Evolutionary conservation across 1,284 basidiomycete genomes (phyloP).

Genomic region (Naganishia sp.): DNA sequence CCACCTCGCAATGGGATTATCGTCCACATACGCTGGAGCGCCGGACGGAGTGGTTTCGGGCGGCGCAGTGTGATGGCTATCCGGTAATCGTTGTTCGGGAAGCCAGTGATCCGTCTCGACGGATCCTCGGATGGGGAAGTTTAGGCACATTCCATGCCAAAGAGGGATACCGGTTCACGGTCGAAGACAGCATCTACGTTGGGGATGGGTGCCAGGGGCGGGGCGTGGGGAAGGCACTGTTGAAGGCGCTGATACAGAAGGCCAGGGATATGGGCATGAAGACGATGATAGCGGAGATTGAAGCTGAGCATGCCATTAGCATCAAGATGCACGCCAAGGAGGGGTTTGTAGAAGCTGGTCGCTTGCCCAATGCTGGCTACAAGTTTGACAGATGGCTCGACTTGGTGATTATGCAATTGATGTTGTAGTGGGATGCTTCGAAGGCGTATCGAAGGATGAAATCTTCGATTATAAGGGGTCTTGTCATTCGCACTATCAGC

Average conservation of each 20-base stretch:
- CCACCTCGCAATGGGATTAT: conserved; percentile 27
- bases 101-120: not conserved
- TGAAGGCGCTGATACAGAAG: conserved; percentile 13
- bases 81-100: conserved; percentile 19
- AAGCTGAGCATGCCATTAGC: conserved; percentile 16
- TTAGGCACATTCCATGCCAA: conserved; percentile 29
- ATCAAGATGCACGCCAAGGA: conserved; percentile 26
- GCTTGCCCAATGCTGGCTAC: conserved; percentile 19
- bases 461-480: not conserved
- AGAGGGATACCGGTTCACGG: conserved; percentile 23
- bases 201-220: not conserved
- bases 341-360: conserved; percentile 27
- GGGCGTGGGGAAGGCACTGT: conserved; percentile 19
- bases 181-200: conserved; percentile 26
- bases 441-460: not conserved
- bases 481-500: not conserved
- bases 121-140: conserved; percentile 23
- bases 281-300: conserved; percentile 29
- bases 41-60: conserved; percentile 21
- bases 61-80: conserved; percentile 4
- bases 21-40: conserved; percentile 8
- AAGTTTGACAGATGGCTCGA: conserved; percentile 31
- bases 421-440: conserved; percentile 6
- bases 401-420: conserved; percentile 29
- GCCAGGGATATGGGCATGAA: conserved; percentile 29